Evolutionary conservation across 768 basidiomycete genomes (phyloP), one percentile per base, ranked within the genome.

Genomic region (Tephrocybe sp.): DNA sequence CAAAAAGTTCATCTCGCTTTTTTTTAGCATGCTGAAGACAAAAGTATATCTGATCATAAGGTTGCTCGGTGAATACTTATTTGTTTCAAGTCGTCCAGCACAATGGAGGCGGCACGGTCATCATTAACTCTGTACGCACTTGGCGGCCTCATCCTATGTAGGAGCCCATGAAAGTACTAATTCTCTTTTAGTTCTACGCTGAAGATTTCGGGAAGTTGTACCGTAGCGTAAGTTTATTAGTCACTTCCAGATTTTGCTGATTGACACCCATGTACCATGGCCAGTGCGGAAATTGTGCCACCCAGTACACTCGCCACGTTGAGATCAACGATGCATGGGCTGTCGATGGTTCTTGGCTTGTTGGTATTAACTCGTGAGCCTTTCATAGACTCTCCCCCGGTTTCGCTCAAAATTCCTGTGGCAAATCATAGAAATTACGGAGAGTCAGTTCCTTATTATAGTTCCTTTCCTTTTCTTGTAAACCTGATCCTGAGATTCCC

Each of bases 191-290:
- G 69, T 72, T 72, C 68, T 72, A 72, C 42, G 69, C 63, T 9
- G 69, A 71, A 56, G 65, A 71, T 56, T 71, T 71, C 44, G 69
- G 69, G 26, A 72, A 72, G 49, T 60, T 72, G 42, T 72, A 71
- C 50, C 65, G 69, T 16, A 67, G 66, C 53, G 66, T 67, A 44
- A 21, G 63, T 42, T n/a, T n/a, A n/a, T n/a, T n/a, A n/a, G n/a
- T n/a, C n/a, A 8, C 21, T 7, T 48, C 44, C 25, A 18, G 19
- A 21, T 16, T 12, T 31, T 19, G 28, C 9, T 16, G 5, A 16
- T n/a, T 13, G 36, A 26, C 16, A 31, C 12, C 16, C 27, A 27
- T n/a, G 16, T 34, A n/a, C 42, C 12, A 16, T 31, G n/a, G 47
- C 1, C 42, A 69, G 68, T 68, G 68, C 43, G 66, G 68, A 39